Base-by-base conservation (phyloP, 2,329 filamentous ascomycete genomes). In the Penicillium sp. region DNA sequence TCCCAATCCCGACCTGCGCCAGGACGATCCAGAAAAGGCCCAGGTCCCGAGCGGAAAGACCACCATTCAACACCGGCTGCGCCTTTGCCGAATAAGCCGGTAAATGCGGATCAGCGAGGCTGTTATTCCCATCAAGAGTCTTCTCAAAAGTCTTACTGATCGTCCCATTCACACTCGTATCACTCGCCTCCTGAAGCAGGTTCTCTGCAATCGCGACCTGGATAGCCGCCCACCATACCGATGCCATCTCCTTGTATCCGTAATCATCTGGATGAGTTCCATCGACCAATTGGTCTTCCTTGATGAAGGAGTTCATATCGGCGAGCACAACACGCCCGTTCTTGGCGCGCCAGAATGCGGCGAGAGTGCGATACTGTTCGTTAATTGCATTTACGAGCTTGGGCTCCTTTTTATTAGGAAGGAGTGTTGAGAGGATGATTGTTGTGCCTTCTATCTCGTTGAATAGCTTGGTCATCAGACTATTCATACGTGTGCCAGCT, bases 341-440 rank as follows among this genome's bases (percentile, higher is more conserved):
- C 3, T 47, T 49, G 2, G 51, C 46, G 21, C 60, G 63, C 6
- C 64, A 64, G 6, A 51, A 47, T 0, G 54, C 57, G 4, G 53
- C 66, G 2, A 71, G 42, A 8, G 52, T 29, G 3, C 61, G 58
- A 43, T 66, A 69, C 45, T 70, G 64, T 6, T 39, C 21, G 51
- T 60, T 70, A 46, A 64, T 61, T 0, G 45, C 41, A 15, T 52
- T 38, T 21, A 54, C 54, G 10, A 33, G 13, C 4, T 45, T 12
- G 4, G 49, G 52, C 1, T 51, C 12, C 2, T 47, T 33, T 21
- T 58, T 54, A 13, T 58, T 65, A 2, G 64, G 65, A 4, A 72
- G 52, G 1, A 73, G 56, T 0, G 70, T 72, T 4, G 70, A 72
- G 6, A 73, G 50, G 18, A 73, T 62, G 15, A 72, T 59, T 1